Evolutionary conservation across 768 basidiomycete species (phyloP).

Genomic region (Lanmaoa rubissima): DNA sequence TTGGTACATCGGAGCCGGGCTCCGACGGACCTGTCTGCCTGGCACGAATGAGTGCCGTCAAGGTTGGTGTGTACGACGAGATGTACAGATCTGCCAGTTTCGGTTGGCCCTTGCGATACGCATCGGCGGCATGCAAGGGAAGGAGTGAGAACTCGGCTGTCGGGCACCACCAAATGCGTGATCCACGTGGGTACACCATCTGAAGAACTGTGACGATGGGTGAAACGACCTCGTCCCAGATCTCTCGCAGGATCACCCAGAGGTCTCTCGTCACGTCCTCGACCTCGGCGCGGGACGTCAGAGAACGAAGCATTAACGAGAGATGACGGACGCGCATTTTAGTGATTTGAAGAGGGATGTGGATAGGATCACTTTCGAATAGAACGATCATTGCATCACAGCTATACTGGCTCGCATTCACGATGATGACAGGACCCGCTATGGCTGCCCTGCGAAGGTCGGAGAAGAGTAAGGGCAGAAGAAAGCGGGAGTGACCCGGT

Average conservation of each 20-base stretch:
- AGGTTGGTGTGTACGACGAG: neutral
- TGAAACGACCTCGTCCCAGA: no score
- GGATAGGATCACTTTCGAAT: neutral
- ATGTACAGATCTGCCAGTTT: neutral
- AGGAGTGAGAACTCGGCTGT: neutral
- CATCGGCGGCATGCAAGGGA: no score
- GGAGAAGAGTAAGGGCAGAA: constrained; percentile 17
- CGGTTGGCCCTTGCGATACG: neutral
- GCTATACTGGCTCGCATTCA: constrained; percentile 28
- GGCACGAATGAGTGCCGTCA: neutral
- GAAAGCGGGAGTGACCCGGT: constrained; percentile 25
- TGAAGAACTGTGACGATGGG: neutral
- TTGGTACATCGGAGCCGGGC: neutral
- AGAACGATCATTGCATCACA: constrained; percentile 35
- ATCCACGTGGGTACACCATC: neutral
- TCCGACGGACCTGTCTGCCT: neutral
- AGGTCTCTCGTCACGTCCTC: neutral
- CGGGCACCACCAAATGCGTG: neutral
- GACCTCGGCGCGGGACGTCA: neutral
- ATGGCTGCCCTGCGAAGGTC: constrained; percentile 17
- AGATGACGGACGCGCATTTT: neutral
- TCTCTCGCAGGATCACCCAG: neutral
- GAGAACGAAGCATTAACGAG: neutral
- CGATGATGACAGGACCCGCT: constrained; percentile 30
- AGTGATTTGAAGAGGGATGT: constrained; percentile 1